Conservation (phyloP, 352 stramenopile genomes). For the Labyrinthula sp. region DNA sequence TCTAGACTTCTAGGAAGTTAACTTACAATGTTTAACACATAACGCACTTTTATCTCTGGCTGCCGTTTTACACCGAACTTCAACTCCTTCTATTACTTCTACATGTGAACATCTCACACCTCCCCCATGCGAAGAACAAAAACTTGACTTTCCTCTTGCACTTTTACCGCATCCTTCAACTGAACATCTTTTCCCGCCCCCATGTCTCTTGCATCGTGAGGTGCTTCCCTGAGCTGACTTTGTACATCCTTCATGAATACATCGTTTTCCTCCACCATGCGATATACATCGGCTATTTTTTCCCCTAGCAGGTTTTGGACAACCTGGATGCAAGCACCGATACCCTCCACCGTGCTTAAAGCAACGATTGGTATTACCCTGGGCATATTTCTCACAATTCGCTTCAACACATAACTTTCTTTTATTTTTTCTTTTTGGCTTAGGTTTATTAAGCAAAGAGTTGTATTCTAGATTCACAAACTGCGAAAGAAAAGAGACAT, state of each 20-base stretch:
- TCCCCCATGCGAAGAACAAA: constrained; percentile 9
- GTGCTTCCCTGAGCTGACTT: constrained; percentile 46
- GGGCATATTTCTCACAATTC: constrained; percentile 57
- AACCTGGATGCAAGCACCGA: constrained; percentile 44
- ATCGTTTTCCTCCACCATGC: constrained; percentile 50
- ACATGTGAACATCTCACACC: too few relatives aligned
- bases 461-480: too few relatives aligned
- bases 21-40: too few relatives aligned
- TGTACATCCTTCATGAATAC: constrained; percentile 42
- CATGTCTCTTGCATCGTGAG: constrained; percentile 50
- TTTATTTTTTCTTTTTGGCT: too few relatives aligned
- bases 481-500: too few relatives aligned
- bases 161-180: constrained; percentile 33
- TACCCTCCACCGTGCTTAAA: constrained; percentile 60
- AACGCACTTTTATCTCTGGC: too few relatives aligned
- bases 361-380: constrained; percentile 55
- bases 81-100: too few relatives aligned
- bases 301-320: constrained; percentile 52
- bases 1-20: constrained; percentile 82
- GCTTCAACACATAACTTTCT: too few relatives aligned
- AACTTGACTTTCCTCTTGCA: constrained; percentile 12
- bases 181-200: constrained; percentile 54
- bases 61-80: too few relatives aligned
- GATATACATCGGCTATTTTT: constrained; percentile 51
- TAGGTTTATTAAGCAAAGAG: too few relatives aligned